These are phyloP conservation scores for Phaeoacremonium minimum DNA, from an alignment of 2,329 filamentous ascomycete genomes.

Conservation along the genomic window DNA sequence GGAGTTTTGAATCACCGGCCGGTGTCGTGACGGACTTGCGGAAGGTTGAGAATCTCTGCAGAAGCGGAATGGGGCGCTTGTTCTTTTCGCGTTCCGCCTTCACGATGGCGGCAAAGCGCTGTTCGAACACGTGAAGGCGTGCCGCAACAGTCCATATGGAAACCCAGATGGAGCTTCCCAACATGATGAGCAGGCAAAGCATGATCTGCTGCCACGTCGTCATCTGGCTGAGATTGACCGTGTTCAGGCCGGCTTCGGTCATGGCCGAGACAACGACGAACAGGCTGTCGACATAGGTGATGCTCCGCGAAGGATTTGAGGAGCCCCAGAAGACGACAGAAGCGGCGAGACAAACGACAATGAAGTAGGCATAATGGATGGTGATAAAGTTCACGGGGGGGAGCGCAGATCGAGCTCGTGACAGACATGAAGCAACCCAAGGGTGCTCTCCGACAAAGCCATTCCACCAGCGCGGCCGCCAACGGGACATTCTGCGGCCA, in stretches of 20 bases:
- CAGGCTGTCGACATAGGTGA: conserved; percentile 60
- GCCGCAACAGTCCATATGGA: conserved; percentile 60
- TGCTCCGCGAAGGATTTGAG: conserved; percentile 42
- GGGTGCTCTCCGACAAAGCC: conserved; percentile 8
- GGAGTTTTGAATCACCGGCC: not conserved
- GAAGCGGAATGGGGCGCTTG: conserved; percentile 6
- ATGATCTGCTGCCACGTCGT: conserved; percentile 66
- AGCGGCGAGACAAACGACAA: conserved; percentile 46
- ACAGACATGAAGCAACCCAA: conserved; percentile 1
- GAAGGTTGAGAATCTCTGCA: conserved; percentile 1
- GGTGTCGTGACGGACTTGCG: conserved; percentile 6
- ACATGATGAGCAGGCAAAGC: conserved; percentile 59
- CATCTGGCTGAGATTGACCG: conserved; percentile 57
- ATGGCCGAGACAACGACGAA: conserved; percentile 65
- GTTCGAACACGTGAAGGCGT: conserved; percentile 58
- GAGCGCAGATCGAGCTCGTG: conserved; percentile 9
- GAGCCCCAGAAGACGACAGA: conserved; percentile 59
- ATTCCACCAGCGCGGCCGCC: conserved; percentile 4
- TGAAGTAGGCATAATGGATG: conserved; percentile 65
- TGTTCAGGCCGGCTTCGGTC: conserved; percentile 65
- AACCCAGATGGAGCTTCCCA: conserved; percentile 65
- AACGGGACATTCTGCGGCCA: not conserved
- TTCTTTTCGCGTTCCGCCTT: conserved; percentile 28
- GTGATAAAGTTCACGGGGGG: conserved; percentile 57
- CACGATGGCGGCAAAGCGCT: conserved; percentile 51